Percentiles rank a stretch among this genome's conserved stretches.
These are phyloP conservation scores for Cryptococcus depauperatus DNA, from an alignment of 1,284 basidiomycete genomes.

Conservation along the genomic window DNA sequence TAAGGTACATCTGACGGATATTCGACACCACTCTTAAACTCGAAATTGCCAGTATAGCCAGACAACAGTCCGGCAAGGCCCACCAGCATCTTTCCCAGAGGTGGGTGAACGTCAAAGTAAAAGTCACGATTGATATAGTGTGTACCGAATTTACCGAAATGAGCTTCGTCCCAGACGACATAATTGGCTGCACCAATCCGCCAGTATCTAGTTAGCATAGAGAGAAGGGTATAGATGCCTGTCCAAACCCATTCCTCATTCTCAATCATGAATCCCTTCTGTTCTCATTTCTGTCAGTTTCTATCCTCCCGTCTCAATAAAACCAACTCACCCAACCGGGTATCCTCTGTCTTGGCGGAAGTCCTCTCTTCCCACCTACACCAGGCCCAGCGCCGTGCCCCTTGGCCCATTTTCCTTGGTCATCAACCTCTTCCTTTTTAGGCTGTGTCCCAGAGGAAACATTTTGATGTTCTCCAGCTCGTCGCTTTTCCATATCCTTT, in stretches of 20 bases:
- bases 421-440: no score
- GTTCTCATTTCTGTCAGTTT: neutral
- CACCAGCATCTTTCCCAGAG: conserved; percentile 97
- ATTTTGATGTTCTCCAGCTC: no score
- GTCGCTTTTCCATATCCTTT: conserved; percentile 19
- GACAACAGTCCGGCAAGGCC: conserved; percentile 82
- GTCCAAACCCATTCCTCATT: conserved; percentile 76
- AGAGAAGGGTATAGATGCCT: conserved; percentile 80
- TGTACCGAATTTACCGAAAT: conserved; percentile 94
- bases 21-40: conserved; percentile 83
- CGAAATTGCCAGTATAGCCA: conserved; percentile 85
- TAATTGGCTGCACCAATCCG: conserved; percentile 77
- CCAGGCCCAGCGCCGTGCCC: conserved; percentile 39
- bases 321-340: conserved; percentile 34
- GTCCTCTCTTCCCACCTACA: conserved; percentile 33
- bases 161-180: conserved; percentile 99
- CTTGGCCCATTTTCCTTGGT: conserved; percentile 41
- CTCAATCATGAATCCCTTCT: conserved; percentile 72
- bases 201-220: conserved; percentile 91
- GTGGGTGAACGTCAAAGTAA: conserved; percentile 73
- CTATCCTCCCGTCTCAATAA: neutral
- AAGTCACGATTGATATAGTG: conserved; percentile 64
- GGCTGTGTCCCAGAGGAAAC: no score
- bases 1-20: conserved; percentile 85
- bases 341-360: conserved; percentile 35